Percentiles rank a stretch among this genome's conserved stretches.
These are phyloP conservation scores for Auricularia heimuer DNA, from an alignment of 768 basidiomycete genomes.

Conservation along the genomic window DNA sequence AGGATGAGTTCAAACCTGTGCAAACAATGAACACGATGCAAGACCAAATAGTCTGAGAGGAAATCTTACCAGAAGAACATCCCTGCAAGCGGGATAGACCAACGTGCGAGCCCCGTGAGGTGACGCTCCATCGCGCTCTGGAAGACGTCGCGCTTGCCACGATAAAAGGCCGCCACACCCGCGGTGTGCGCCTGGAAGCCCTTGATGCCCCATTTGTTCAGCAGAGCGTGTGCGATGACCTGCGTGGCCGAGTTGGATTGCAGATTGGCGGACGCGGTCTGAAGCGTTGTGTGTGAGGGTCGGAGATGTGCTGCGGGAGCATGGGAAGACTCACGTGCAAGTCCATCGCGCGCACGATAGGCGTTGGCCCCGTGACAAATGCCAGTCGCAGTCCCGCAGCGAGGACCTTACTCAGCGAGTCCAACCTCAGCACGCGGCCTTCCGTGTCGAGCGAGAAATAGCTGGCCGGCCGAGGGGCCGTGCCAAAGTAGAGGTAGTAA, in stretches of 20 bases:
- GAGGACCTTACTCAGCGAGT: constrained; percentile 79
- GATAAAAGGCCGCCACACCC: constrained; percentile 65
- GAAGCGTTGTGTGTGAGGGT: constrained; percentile 5
- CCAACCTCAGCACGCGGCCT: constrained; percentile 80
- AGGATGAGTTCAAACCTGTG: constrained; percentile 62
- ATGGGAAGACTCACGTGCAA: constrained; percentile 40
- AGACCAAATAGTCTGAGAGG: neutral
- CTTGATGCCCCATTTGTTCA: constrained; percentile 65
- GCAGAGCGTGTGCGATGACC: constrained; percentile 45
- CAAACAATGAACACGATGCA: neutral
- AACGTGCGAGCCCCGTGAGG: constrained; percentile 68
- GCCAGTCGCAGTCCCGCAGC: constrained; percentile 74
- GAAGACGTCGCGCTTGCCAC: constrained; percentile 64
- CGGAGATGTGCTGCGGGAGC: neutral
- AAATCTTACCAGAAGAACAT: constrained; percentile 79
- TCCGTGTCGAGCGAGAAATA: constrained; percentile 75
- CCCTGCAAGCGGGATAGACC: constrained; percentile 62
- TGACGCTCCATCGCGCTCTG: constrained; percentile 65
- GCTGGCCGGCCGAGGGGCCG: constrained; percentile 50
- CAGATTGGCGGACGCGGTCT: constrained; percentile 61
- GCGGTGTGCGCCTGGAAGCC: constrained; percentile 63
- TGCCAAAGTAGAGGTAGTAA: constrained; percentile 57
- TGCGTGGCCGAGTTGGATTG: constrained; percentile 59
- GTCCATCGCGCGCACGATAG: constrained; percentile 60
- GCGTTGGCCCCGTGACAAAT: constrained; percentile 65